phyloP scores from a whole-genome alignment of 176 grass and related monocot genomes.

The Stipa capillata region DNA sequence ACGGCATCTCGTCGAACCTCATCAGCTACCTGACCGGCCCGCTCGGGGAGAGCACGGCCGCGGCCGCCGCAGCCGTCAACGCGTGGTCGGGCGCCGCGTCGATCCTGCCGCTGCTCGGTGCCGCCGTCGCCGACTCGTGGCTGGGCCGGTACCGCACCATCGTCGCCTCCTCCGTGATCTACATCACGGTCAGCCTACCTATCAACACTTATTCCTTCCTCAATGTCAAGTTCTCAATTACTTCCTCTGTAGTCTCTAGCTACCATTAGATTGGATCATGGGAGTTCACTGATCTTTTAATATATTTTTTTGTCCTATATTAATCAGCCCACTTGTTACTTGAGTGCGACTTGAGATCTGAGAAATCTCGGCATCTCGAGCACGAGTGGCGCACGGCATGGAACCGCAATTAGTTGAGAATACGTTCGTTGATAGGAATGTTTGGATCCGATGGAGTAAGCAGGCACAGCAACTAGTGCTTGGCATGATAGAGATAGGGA shows the following conservation, averaged over 20 bases:
- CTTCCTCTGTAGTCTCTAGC: neutral
- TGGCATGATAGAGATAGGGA: neutral
- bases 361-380: neutral
- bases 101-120: constrained; percentile 63
- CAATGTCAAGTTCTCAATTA: neutral
- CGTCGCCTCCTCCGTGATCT: constrained; percentile 48
- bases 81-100: constrained; percentile 40
- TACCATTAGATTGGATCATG: neutral
- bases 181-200: constrained; percentile 27
- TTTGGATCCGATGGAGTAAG: neutral
- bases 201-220: neutral
- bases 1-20: constrained; percentile 49
- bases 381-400: neutral
- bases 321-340: neutral
- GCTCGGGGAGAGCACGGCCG: constrained; percentile 38
- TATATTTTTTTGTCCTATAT: neutral
- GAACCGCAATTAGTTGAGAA: neutral
- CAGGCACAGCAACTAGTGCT: neutral
- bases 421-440: neutral
- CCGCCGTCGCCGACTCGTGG: constrained; percentile 67
- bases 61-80: constrained; percentile 46
- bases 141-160: constrained; percentile 65
- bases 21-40: constrained; percentile 72
- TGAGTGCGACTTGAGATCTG: neutral
- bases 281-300: neutral